Evolutionary conservation across 305 asterid species (phyloP), one percentile per base, ranked within the genome.

Genomic region (Andrographis paniculata): DNA sequence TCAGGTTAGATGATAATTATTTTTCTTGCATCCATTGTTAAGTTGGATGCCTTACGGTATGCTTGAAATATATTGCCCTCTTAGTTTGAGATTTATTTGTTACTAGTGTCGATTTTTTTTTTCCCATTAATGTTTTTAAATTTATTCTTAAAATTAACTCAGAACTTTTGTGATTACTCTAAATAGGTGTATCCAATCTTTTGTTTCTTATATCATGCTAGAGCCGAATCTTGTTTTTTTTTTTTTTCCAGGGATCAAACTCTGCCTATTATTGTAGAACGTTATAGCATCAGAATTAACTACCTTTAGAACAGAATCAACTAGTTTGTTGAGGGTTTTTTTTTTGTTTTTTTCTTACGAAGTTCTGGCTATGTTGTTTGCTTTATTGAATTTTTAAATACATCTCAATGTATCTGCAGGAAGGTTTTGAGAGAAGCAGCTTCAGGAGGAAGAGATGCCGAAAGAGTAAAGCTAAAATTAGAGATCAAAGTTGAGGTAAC

Each of bases 371-470:
- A 10, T 48, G 21, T n/a, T 30, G 2, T 3, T 36, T 0, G 21
- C 52, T 28, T 39, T 56, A 16, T 55, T 58, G 33, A 52, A 22
- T 42, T 24, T 14, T 42, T 43, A 39, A 46, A 20, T 46, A 17
- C 5, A 9, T 41, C 14, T n/a, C 38, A 9, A 9, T 45, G 15
- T 31, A 39, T 68, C 31, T 60, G 48, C 63, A 87, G 95, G 73
- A 87, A 87, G 64, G 87, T 87, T 54, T 49, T 87, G 61, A 74
- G 96, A 66, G 93, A 84, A 78, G 83, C 85, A 64, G 93, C 95
- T 44, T 78, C 91, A 1, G 93, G 95, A 52, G 87, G 91, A 72
- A 72, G 95, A 70, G 95, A 87, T 44, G 80, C 95, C 36, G 87
- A 87, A 56, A 78, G 96, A 58, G 76, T 87, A 52, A 87, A 87